Evolutionary conservation across 2,329 filamentous ascomycete species (phyloP).

Genomic region (Akanthomyces dipterigenus): DNA sequence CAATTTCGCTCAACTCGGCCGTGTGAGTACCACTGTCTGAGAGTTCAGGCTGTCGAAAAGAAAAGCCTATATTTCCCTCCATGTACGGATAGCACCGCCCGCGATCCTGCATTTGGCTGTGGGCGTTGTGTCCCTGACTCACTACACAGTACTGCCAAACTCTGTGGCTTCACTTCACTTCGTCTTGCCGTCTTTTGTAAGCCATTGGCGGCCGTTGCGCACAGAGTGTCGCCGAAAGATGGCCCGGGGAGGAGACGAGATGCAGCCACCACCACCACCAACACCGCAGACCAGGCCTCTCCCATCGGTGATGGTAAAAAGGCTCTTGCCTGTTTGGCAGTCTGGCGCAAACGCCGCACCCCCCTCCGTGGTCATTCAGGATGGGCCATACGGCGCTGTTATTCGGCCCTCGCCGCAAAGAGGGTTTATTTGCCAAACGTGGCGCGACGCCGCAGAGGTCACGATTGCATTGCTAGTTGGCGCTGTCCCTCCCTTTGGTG

Average conservation of each 20-base stretch:
- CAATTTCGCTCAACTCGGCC: not conserved
- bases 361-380: not conserved
- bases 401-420: no score
- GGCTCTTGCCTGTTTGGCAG: not conserved
- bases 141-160: no score
- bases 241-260: not conserved
- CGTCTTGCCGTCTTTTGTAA: no score
- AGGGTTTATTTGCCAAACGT: not conserved
- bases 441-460: not conserved
- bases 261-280: no score
- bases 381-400: not conserved
- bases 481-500: not conserved
- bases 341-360: not conserved
- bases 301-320: not conserved
- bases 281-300: not conserved
- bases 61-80: no score
- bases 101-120: not conserved
- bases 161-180: no score
- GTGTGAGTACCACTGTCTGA: not conserved
- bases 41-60: not conserved
- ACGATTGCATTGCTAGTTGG: not conserved
- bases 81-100: not conserved
- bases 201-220: not conserved
- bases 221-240: not conserved
- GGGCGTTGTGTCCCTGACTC: not conserved